A percentile compares a stretch with the other conserved stretches of the same genome.
Conservation (phyloP, 2,329 filamentous ascomycete species). For the Aureobasidium namibiae region DNA sequence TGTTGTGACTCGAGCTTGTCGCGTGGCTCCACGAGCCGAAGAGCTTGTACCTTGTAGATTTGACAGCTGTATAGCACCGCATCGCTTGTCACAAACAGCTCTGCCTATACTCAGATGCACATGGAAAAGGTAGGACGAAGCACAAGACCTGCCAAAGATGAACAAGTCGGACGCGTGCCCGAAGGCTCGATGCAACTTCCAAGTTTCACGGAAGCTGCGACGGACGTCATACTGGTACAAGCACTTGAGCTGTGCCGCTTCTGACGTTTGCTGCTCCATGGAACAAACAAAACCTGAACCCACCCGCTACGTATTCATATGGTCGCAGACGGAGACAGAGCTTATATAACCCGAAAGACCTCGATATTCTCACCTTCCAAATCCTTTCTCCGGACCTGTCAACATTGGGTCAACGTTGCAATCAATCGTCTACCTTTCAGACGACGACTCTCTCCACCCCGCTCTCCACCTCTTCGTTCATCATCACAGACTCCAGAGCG, state of each 20-base stretch:
- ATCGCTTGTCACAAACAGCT: neutral
- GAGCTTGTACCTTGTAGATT: neutral
- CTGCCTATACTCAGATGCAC: neutral
- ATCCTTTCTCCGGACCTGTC: neutral
- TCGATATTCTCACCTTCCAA: neutral
- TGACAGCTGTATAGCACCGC: neutral
- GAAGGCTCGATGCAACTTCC: neutral
- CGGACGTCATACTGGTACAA: conserved; percentile 7
- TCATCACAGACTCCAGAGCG: neutral
- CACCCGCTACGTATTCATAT: neutral
- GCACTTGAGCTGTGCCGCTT: neutral
- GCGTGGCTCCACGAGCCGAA: neutral
- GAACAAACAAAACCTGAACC: neutral
- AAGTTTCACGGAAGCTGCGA: neutral
- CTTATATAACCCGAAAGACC: neutral
- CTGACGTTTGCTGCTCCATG: neutral
- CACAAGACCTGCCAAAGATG: neutral
- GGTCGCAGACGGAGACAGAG: neutral
- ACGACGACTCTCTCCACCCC: neutral
- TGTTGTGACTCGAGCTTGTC: neutral
- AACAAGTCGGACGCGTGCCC: neutral
- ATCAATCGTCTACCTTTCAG: neutral
- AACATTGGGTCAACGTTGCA: neutral
- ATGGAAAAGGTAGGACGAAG: neutral
- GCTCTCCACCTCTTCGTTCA: neutral